Evolutionary conservation across 306 rosid species (phyloP).

Genomic region (Boehmeria nivea): DNA sequence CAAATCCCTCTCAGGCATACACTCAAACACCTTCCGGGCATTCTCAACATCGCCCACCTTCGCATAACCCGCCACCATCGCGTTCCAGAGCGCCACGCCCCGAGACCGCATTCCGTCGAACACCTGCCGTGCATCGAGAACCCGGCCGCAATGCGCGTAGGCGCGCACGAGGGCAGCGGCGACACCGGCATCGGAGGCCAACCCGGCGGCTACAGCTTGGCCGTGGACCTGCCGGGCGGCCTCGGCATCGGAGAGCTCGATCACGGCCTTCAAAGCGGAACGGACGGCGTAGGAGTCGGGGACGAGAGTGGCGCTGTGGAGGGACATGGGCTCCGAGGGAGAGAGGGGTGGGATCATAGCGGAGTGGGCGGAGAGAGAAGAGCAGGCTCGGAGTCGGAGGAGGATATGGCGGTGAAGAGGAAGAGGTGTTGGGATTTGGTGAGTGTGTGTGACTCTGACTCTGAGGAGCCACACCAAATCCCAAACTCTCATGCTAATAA

Average conservation of each 20-base stretch:
- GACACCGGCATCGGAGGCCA: slow-evolving; percentile 24
- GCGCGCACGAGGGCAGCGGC: slow-evolving; percentile 42
- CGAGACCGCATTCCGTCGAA: slow-evolving; percentile 29
- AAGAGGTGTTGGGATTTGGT: too few species aligned
- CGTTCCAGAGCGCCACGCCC: slow-evolving; percentile 42
- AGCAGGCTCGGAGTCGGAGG: too few species aligned
- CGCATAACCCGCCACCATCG: slow-evolving; percentile 52
- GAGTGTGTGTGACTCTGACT: too few species aligned
- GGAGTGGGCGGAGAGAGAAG: too few species aligned
- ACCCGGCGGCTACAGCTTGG: slow-evolving; percentile 39
- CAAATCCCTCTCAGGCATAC: slow-evolving; percentile 45
- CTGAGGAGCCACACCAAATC: too few species aligned
- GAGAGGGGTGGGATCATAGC: slow-evolving; percentile 3
- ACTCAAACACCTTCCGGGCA: slow-evolving; percentile 50
- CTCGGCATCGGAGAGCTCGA: slow-evolving; percentile 10
- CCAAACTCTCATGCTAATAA: too few species aligned
- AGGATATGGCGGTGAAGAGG: too few species aligned
- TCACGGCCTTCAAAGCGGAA: slow-evolving; percentile 46
- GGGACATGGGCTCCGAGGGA: slow-evolving; percentile 26
- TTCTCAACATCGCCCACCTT: slow-evolving; percentile 42
- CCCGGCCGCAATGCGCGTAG: slow-evolving; percentile 43
- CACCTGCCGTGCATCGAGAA: slow-evolving; percentile 44
- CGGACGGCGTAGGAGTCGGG: slow-evolving; percentile 58
- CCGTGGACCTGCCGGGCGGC: slow-evolving; percentile 47
- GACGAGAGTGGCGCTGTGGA: slow-evolving; percentile 34